A percentile compares a stretch with the other conserved stretches of the same genome.
phyloP scores from a whole-genome alignment of 441 rosid genomes.

The Hura crepitans region DNA sequence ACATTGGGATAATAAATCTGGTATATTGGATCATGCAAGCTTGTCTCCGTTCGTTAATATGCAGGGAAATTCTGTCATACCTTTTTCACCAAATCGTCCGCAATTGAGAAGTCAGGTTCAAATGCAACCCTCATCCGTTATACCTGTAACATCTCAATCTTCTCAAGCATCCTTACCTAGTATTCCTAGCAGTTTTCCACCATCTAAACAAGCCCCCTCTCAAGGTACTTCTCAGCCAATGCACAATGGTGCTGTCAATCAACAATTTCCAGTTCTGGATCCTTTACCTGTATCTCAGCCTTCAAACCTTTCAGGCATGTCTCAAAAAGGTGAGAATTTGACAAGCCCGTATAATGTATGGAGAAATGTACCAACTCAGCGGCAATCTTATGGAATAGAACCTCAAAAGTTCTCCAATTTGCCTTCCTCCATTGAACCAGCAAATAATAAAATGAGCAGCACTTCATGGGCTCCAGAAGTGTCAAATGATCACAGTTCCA shows the following conservation, averaged over 20 bases:
- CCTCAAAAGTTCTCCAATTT: conserved; percentile 14
- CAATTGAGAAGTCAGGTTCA: conserved; percentile 32
- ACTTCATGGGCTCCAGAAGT: conserved; percentile 10
- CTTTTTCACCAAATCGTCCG: conserved; percentile 25
- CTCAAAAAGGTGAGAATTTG: conserved; percentile 36
- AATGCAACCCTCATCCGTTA: conserved; percentile 26
- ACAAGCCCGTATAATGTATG: conserved; percentile 43
- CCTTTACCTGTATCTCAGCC: conserved; percentile 35
- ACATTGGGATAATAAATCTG: conserved; percentile 27
- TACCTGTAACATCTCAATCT: conserved; percentile 33
- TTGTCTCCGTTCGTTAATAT: conserved; percentile 27
- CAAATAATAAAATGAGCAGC: conserved; percentile 23
- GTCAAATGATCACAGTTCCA: not conserved
- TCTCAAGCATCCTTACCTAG: conserved; percentile 24
- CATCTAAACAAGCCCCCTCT: conserved; percentile 26
- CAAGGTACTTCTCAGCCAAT: conserved; percentile 27
- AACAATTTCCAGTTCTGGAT: conserved; percentile 37
- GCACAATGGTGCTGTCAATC: conserved; percentile 21
- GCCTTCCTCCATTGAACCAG: conserved; percentile 28
- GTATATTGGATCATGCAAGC: conserved; percentile 25
- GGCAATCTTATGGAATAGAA: conserved; percentile 16
- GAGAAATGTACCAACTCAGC: conserved; percentile 42
- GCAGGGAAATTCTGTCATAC: conserved; percentile 33
- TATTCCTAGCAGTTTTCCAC: conserved; percentile 23
- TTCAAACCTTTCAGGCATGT: conserved; percentile 28